Conservation (phyloP, 352 stramenopile genomes). For the Pilasporangium apinafurcum region DNA sequence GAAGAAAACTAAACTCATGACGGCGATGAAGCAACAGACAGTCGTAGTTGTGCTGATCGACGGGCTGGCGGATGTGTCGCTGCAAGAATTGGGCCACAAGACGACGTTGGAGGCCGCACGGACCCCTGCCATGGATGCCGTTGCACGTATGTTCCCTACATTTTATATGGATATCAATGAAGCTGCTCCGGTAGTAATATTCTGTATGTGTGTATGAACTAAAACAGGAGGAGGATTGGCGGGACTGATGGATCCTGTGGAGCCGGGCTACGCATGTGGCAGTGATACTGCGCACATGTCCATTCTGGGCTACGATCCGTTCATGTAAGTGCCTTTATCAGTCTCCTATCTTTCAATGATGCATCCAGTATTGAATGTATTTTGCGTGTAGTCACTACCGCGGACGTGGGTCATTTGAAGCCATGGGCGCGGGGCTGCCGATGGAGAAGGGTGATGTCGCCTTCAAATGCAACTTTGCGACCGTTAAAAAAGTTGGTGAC, state of each 20-base stretch:
- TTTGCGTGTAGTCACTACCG: slow-evolving; percentile 57
- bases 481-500: slow-evolving; percentile 31
- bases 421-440: slow-evolving; percentile 75
- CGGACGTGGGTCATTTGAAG: slow-evolving; percentile 81
- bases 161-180: not conserved
- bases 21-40: slow-evolving; percentile 22
- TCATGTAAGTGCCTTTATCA: slow-evolving; percentile 36
- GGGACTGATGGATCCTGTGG: slow-evolving; percentile 80
- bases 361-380: not conserved
- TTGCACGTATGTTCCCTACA: slow-evolving; percentile 44
- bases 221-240: slow-evolving; percentile 66
- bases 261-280: slow-evolving; percentile 76
- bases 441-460: slow-evolving; percentile 85
- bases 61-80: slow-evolving; percentile 70
- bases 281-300: slow-evolving; percentile 89
- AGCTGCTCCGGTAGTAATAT: not conserved
- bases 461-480: slow-evolving; percentile 89
- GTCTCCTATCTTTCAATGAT: not conserved
- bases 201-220: not conserved
- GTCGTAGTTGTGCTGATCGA: slow-evolving; percentile 88
- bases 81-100: slow-evolving; percentile 37
- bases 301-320: slow-evolving; percentile 84
- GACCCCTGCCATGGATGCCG: slow-evolving; percentile 81
- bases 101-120: slow-evolving; percentile 63
- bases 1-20: too few species aligned